A percentile compares a stretch with the other conserved stretches of the same genome.
phyloP scores from a whole-genome alignment of 805 yeast genomes.

The Zygosaccharomyces bailii region DNA sequence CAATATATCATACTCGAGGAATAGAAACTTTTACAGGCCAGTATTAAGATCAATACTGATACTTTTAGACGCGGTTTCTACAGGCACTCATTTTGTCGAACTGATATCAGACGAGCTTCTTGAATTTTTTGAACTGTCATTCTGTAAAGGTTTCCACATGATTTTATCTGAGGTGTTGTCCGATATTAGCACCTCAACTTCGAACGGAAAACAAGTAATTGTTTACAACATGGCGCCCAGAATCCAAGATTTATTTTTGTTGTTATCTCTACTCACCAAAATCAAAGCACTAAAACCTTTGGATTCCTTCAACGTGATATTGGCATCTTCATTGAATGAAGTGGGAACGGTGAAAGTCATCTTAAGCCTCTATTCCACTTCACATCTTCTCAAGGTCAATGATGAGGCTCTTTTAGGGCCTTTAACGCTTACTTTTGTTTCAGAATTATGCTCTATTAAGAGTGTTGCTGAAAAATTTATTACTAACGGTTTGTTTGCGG shows the following conservation, averaged over 20 bases:
- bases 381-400: slow-evolving; percentile 57
- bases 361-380: slow-evolving; percentile 61
- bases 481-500: slow-evolving; percentile 59
- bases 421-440: slow-evolving; percentile 60
- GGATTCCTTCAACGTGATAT: slow-evolving; percentile 43
- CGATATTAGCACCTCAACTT: slow-evolving; percentile 42
- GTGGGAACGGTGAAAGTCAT: slow-evolving; percentile 61
- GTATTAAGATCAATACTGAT: slow-evolving; percentile 56
- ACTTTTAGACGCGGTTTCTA: slow-evolving; percentile 43
- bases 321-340: slow-evolving; percentile 52
- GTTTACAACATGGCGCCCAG: slow-evolving; percentile 43
- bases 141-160: slow-evolving; percentile 62
- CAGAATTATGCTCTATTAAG: slow-evolving; percentile 61
- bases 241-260: slow-evolving; percentile 61
- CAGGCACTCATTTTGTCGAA: slow-evolving; percentile 42
- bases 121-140: slow-evolving; percentile 58
- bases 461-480: slow-evolving; percentile 65
- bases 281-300: slow-evolving; percentile 51
- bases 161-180: slow-evolving; percentile 57
- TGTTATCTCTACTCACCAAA: slow-evolving; percentile 61
- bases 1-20: slow-evolving; percentile 39
- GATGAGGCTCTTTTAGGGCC: slow-evolving; percentile 72
- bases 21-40: slow-evolving; percentile 50
- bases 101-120: slow-evolving; percentile 50
- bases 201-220: slow-evolving; percentile 36